Base-by-base conservation (phyloP, 345 rosid genomes). In the Eucalyptus tenuipes region DNA sequence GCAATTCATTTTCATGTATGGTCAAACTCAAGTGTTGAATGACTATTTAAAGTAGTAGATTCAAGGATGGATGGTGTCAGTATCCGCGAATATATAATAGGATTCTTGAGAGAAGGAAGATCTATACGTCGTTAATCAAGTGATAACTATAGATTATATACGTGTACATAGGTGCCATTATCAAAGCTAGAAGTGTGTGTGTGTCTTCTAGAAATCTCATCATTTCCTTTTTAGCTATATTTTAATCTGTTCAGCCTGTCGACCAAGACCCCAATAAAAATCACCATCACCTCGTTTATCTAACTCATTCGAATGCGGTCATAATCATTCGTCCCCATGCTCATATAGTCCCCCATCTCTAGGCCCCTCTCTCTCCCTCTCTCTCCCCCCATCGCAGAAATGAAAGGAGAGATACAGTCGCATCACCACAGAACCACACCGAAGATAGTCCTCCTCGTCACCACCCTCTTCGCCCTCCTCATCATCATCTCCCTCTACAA, bases 401-500 rank as follows among this genome's bases (percentile, higher is more conserved):
- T 71, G 81, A 37, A 71, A 71, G 81, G 45, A 71, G 81, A 71
- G 45, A 10, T 40, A 5, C 81, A 71, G 45, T 71, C 81, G 81
- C 45, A 37, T 24, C 44, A 10, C 81, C 81, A 10, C 81, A 37
- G 27, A 18, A 71, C 13, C 81, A 79, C 90, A 20, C 71, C 94
- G 86, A 87, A 89, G 9, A 40, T 92, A 87, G 90, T 87, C 53
- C 49, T 93, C 7, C 11, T 91, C 22, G 40, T 87, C 57, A 81
- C 93, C 68, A 47, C 85, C 47, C 82, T 91, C 86, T 85, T 92
- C 27, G 20, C 87, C 80, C 71, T 92, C 68, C 91, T 93, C 80
- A 55, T 91, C 49, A 44, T 92, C 75, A 87, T 92, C 87, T 93
- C 94, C 79, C 90, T 92, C n/a, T 90, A 89, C 49, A 91, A 91